A percentile compares a stretch with the other conserved stretches of the same genome.
Evolutionary conservation across 371 early-diverging fungal species (phyloP).

Genomic region (Mortierella sp.): DNA sequence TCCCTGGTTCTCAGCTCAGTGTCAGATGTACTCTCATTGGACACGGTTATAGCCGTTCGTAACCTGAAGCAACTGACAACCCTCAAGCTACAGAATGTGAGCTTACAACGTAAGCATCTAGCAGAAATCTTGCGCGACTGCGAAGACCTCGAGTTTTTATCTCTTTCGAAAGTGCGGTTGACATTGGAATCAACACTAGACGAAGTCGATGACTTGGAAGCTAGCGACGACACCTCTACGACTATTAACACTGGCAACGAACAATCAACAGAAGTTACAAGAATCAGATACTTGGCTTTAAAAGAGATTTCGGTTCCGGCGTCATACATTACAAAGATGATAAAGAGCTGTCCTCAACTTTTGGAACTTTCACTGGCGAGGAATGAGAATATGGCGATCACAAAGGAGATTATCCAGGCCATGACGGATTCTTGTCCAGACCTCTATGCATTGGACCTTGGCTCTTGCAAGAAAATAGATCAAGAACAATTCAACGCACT

Average conservation of each 20-base stretch:
- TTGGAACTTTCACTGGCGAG: conserved; percentile 50
- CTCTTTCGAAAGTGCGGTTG: conserved; percentile 25
- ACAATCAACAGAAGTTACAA: conserved; percentile 9
- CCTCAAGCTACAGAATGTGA: conserved; percentile 31
- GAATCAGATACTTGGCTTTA: conserved; percentile 38
- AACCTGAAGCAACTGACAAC: conserved; percentile 23
- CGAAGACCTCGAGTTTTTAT: conserved; percentile 34
- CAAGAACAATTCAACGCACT: conserved; percentile 18
- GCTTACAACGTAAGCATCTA: conserved; percentile 6
- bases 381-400: conserved; percentile 27
- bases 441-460: conserved; percentile 52
- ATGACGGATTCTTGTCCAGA: conserved; percentile 26
- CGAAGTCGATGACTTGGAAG: background rate
- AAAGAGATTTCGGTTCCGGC: conserved; percentile 20
- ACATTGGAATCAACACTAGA: background rate
- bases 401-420: conserved; percentile 6
- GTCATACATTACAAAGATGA: conserved; percentile 19
- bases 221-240: background rate
- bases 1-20: conserved; percentile 37
- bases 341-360: conserved; percentile 33
- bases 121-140: conserved; percentile 26
- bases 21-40: background rate
- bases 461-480: conserved; percentile 42
- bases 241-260: background rate
- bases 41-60: conserved; percentile 19